Base-by-base conservation (phyloP, 2,329 filamentous ascomycete species). In the Gyromitra esculenta region DNA sequence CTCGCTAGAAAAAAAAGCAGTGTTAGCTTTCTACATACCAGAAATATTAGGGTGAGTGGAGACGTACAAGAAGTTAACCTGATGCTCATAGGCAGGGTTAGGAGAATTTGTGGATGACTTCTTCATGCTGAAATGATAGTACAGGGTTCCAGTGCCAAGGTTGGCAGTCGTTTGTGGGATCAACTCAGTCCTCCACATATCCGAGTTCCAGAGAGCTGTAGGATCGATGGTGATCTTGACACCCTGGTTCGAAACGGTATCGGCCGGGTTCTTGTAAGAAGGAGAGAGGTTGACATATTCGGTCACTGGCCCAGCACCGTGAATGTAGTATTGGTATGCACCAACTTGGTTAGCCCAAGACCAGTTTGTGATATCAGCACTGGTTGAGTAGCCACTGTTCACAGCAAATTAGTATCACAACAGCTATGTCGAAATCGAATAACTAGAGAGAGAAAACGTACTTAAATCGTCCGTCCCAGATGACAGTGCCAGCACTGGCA, bases 141-240 rank as follows among this genome's bases (percentile, higher is more conserved):
- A 91, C 43, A 92, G 87, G 64, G 88, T 90, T 56, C 90, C 90
- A n/a, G 83, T 81, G 79, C 89, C 90, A 82, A 92, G 91, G 75
- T 89, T 86, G 0, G 88, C 88, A 1, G 83, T 87, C 0, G 90
- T 92, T 84, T 92, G 89, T 7, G 91, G 91, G 79, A 93, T 93
- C 76, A 93, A 85, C 84, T 93, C 91, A 0, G 89, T 92, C 66
- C 91, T 87, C 82, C 90, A 89, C 91, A 92, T 92, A 82, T 92
- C 89, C 25, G 88, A 89, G 83, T 92, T 90, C 91, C 91, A 93
- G 82, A 88, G 91, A 0, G 91, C 86, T 0, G 88, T 90, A 80
- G 83, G 83, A 81, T 86, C 85, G 64, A 93, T 89, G 3, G 89
- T 91, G 83, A 93, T 89, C 82, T 91, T 90, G 79, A 88, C 88